Conservation (phyloP, 202 grass and related monocot species). For the Carex arenaria region DNA sequence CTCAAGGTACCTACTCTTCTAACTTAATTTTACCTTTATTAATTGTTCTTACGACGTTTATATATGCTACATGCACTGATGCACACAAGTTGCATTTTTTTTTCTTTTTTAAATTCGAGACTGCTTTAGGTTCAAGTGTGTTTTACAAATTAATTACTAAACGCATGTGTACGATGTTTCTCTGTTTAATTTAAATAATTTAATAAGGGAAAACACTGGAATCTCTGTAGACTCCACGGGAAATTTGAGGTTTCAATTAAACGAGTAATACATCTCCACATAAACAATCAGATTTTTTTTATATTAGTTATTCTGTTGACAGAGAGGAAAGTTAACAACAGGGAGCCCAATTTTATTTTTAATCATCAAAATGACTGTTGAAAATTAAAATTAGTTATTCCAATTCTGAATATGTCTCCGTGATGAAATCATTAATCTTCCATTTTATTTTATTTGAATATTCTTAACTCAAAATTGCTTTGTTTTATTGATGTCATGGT, state of each 20-base stretch:
- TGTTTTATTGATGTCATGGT: not conserved
- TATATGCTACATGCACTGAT: not conserved
- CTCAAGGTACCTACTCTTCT: slow-evolving; percentile 33
- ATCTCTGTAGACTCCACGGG: not conserved
- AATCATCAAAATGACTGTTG: not conserved
- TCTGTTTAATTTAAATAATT: not conserved
- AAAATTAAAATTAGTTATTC: not conserved
- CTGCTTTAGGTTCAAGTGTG: not conserved
- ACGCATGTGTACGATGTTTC: not conserved
- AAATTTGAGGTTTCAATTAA: no score
- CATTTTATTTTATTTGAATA: not conserved
- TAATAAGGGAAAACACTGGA: not conserved
- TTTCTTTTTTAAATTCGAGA: not conserved
- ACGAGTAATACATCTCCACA: not conserved
- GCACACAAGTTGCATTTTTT: not conserved
- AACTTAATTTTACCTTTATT: not conserved
- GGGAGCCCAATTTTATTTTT: not conserved
- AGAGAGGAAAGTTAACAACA: not conserved
- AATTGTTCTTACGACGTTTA: no score
- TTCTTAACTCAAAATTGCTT: not conserved
- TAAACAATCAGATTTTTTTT: not conserved
- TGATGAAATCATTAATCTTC: not conserved
- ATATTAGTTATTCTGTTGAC: not conserved
- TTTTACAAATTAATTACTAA: not conserved
- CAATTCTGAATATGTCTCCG: not conserved